Evolutionary conservation across 1,284 basidiomycete species (phyloP).

Genomic region (Microbotryum violaceum): DNA sequence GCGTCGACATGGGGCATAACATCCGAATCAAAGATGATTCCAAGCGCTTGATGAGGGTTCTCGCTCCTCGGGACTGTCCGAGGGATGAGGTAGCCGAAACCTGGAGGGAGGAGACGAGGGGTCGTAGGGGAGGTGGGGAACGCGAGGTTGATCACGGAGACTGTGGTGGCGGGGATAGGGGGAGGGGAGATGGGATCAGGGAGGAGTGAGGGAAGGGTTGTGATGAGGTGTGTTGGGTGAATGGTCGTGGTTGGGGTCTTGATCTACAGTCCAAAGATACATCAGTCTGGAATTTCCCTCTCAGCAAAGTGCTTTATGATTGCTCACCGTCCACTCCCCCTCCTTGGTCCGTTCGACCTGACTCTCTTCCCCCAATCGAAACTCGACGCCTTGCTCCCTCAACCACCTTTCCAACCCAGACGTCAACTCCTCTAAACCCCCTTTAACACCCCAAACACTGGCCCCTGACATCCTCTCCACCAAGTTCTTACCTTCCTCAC

Average conservation of each 20-base stretch:
- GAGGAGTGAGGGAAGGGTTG: conserved; percentile 35
- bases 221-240: conserved; percentile 33
- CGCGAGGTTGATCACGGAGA: conserved; percentile 63
- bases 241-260: conserved; percentile 41
- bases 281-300: not conserved
- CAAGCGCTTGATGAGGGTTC: conserved; percentile 41
- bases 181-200: conserved; percentile 46
- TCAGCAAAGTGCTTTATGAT: not conserved
- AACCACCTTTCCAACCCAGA: conserved; percentile 51
- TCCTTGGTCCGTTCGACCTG: conserved; percentile 9
- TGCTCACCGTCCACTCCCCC: conserved; percentile 11
- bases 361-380: conserved; percentile 31
- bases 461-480: conserved; percentile 51
- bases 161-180: conserved; percentile 45
- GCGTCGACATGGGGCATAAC: conserved; percentile 39
- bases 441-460: conserved; percentile 69
- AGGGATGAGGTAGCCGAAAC: conserved; percentile 91
- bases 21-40: conserved; percentile 56
- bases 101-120: conserved; percentile 46
- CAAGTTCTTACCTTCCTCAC: conserved; percentile 45
- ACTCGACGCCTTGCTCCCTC: conserved; percentile 38
- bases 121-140: conserved; percentile 45
- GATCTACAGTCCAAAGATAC: conserved; percentile 41
- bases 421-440: conserved; percentile 67
- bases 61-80: conserved; percentile 54